Evolutionary conservation across 352 stramenopile genomes (phyloP), one percentile per base, ranked within the genome.

Genomic region (Phytophthora meadii): DNA sequence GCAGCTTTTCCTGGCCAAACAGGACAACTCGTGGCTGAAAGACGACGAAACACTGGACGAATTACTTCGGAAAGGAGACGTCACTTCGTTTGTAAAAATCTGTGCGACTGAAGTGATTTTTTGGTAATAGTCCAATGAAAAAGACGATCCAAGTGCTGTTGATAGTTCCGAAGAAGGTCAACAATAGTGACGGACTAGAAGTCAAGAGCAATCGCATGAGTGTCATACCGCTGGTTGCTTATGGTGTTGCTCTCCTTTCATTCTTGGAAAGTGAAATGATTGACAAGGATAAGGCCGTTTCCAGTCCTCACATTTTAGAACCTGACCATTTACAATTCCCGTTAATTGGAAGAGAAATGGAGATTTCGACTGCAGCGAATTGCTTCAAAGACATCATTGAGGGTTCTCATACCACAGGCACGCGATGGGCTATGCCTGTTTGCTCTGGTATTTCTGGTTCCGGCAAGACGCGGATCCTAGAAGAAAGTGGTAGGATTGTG

Each of bases 391-490:
- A 34, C 3, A 69, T 65, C n/a, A 40, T 59, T 11, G 19, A 46
- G 40, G 22, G 22, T 22, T 22, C 22, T 22, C 22, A 22, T 22
- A 22, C 19, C 19, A 22, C 19, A 22, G 19, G 19, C 19, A 22
- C 19, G 19, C 19, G 19, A 22, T 22, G 19, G 19, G 39, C 42
- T 40, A 72, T 77, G 3, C 65, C 69, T 64, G 65, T 72, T 68
- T 74, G 68, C 45, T 71, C 63, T 68, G 63, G 72, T 44, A 70
- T 76, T 57, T 71, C 67, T 69, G 59, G 72, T 58, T 24, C 76
- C 44, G 67, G 65, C 32, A 72, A 71, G 62, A 74, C 58, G 56
- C 68, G 72, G 7, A 77, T 79, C 62, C 32, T 76, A 17, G 68
- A 79, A 67, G 68, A 77, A 68, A 41, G 72, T 40, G 30, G 28